A percentile compares a stretch with the other conserved stretches of the same genome.
Conservation (phyloP, 345 rosid species). For the Orychophragmus violaceus region DNA sequence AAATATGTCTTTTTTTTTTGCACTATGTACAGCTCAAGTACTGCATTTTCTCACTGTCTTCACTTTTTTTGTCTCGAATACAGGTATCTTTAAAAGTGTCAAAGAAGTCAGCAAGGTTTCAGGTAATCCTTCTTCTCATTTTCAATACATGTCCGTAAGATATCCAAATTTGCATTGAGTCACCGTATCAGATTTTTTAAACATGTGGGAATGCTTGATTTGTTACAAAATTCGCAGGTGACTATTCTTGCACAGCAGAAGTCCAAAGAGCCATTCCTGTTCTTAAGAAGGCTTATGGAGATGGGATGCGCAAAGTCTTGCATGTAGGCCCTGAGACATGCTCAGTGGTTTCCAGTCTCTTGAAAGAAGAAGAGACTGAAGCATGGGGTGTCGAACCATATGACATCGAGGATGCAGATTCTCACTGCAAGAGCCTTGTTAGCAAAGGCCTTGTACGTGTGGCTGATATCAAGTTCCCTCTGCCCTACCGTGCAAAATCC, state of each 20-base stretch:
- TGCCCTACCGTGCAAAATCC: conserved; percentile 82
- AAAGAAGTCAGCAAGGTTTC: conserved; percentile 43
- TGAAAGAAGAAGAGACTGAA: conserved; percentile 87
- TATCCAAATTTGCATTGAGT: not conserved
- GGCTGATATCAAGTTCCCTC: conserved; percentile 86
- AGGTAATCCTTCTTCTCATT: conserved; percentile 38
- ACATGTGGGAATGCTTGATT: not conserved
- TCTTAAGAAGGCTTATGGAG: conserved; percentile 82
- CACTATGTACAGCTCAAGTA: not conserved
- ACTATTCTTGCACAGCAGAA: conserved; percentile 72
- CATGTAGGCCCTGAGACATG: conserved; percentile 96
- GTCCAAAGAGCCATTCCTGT: conserved; percentile 73
- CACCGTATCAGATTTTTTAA: not conserved
- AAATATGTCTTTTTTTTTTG: not conserved
- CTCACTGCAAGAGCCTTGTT: conserved; percentile 69
- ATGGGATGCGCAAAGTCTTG: conserved; percentile 81
- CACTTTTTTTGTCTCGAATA: not conserved
- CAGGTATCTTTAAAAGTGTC: conserved; percentile 62
- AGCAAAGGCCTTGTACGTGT: conserved; percentile 85
- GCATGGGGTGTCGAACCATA: conserved; percentile 99
- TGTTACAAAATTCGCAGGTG: conserved; percentile 39
- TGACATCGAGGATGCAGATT: conserved; percentile 91
- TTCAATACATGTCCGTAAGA: not conserved
- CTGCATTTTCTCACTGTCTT: not conserved
- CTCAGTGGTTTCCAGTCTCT: conserved; percentile 67